Evolutionary conservation across 1,139 yeast genomes (phyloP), one percentile per base, ranked within the genome.

Genomic region (Wickerhamomyces sp.): DNA sequence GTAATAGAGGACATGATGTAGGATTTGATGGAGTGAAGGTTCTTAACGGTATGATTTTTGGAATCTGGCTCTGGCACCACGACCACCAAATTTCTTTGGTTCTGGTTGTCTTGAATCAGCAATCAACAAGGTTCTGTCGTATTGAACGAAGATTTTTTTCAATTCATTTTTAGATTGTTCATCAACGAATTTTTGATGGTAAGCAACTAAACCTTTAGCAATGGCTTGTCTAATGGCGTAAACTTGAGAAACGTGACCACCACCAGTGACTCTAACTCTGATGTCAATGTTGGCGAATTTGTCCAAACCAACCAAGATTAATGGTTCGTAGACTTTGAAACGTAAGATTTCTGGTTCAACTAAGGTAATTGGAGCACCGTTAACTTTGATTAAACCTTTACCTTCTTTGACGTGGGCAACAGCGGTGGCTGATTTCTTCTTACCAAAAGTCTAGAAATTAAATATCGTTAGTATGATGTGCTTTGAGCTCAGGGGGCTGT

Each of bases 81-180:
- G 96, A 84, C 99, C 99, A 84, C 99, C 99, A 81, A 91, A 93
- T 84, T 93, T 93, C 97, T 93, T 93, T 85, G 99, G 99, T 83
- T 93, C 99, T 85, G 91, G 85, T 85, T 95, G 93, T 87, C 99
- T 90, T 69, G 98, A 82, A 77, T 93, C 99, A 67, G 99, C 99
- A 76, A 93, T 94, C 78, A 93, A 87, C 75, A 93, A 85, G 75
- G 99, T 90, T 82, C 96, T 91, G 93, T 93, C 99, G 85, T 91
- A 94, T 69, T 96, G 74, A 62, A 94, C 82, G 78, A 90, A 89
- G 68, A 95, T 84, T 83, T 90, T 91, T 95, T 94, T 93, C 75
- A 93, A 85, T 81, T 93, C 99, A 81, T 91, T 91, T 88, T 93
- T 94, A 66, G 96, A 86, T 76, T 95, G 96, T 83, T 93, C 99